These are phyloP conservation scores for Malassezia nana DNA, from an alignment of 1,284 basidiomycete genomes.

Conservation along the genomic window DNA sequence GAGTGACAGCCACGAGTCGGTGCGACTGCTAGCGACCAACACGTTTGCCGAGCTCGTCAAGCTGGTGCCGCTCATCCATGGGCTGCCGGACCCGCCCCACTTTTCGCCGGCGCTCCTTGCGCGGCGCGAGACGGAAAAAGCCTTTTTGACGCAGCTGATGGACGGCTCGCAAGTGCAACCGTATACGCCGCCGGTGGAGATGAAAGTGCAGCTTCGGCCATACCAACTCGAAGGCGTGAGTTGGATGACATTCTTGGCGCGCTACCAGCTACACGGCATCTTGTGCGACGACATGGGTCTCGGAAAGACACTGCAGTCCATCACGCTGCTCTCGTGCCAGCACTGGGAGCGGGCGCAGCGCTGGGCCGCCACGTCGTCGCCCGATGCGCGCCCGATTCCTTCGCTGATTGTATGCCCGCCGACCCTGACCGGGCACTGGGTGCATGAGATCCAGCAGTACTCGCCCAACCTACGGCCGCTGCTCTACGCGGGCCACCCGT, in stretches of 20 bases:
- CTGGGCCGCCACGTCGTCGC: slow-evolving; percentile 60
- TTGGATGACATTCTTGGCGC: slow-evolving; percentile 91
- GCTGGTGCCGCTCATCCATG: slow-evolving; percentile 95
- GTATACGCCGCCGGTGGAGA: slow-evolving; percentile 73
- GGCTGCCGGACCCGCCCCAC: slow-evolving; percentile 83
- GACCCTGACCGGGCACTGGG: slow-evolving; percentile 93
- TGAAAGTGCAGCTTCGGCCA: slow-evolving; percentile 88
- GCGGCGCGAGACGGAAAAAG: slow-evolving; percentile 63
- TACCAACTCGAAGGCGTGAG: slow-evolving; percentile 98
- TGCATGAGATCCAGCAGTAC: slow-evolving; percentile 92
- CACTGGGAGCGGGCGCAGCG: slow-evolving; percentile 73
- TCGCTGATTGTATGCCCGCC: slow-evolving; percentile 94
- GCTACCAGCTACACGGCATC: slow-evolving; percentile 79
- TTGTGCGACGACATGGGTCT: slow-evolving; percentile 99
- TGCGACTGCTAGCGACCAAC: slow-evolving; percentile 83
- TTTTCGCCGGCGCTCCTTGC: slow-evolving; percentile 84
- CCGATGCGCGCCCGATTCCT: slow-evolving; percentile 75
- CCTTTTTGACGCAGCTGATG: slow-evolving; percentile 84
- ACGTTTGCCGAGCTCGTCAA: slow-evolving; percentile 97
- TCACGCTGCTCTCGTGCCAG: slow-evolving; percentile 90
- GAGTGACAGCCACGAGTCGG: slow-evolving; percentile 86
- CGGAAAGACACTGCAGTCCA: slow-evolving; percentile 95
- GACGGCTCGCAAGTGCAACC: slow-evolving; percentile 70
- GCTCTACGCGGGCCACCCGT: slow-evolving; percentile 80
- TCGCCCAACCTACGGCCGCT: slow-evolving; percentile 72